Evolutionary conservation across 257 asterid genomes (phyloP).

Genomic region (Jacaranda copaia): DNA sequence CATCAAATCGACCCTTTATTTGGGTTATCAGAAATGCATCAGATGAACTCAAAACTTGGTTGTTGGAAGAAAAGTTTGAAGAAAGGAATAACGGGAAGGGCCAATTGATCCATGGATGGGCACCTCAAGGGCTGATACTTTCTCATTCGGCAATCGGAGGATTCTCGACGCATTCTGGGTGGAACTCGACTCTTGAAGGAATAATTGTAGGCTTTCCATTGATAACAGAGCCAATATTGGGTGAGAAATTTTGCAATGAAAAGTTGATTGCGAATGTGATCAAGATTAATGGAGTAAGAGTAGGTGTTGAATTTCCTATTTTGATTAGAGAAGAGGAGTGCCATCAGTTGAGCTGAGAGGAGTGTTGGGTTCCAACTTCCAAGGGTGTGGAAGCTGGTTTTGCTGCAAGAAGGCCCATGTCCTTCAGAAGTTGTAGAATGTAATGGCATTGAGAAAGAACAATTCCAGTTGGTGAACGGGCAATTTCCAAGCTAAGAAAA

Average conservation of each 20-base stretch:
- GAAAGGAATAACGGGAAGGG: conserved; percentile 35
- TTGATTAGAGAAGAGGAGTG: conserved; percentile 28
- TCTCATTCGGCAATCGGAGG: conserved; percentile 42
- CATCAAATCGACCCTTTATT: conserved; percentile 41
- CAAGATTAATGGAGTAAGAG: conserved; percentile 36
- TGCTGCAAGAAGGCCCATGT: too few species aligned
- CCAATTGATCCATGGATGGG: conserved; percentile 40
- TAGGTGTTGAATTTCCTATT: conserved; percentile 29
- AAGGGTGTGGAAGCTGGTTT: too few species aligned
- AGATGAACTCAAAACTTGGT: conserved; percentile 20
- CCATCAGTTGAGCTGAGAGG: too few species aligned
- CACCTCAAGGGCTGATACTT: conserved; percentile 42
- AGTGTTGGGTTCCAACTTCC: too few species aligned
- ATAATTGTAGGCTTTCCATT: conserved; percentile 35
- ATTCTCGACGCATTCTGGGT: conserved; percentile 43
- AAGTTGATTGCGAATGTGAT: conserved; percentile 37
- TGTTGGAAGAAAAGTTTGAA: conserved; percentile 28
- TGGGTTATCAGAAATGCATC: conserved; percentile 41
- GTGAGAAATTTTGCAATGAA: conserved; percentile 43
- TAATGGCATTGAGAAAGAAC: too few species aligned
- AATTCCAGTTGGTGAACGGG: too few species aligned
- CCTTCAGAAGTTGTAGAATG: too few species aligned
- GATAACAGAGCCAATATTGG: conserved; percentile 43
- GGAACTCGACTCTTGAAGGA: conserved; percentile 46
- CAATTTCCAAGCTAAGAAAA: too few species aligned